Evolutionary conservation across 805 yeast species (phyloP).

Genomic region (Kregervanrija pseudodelftensis): DNA sequence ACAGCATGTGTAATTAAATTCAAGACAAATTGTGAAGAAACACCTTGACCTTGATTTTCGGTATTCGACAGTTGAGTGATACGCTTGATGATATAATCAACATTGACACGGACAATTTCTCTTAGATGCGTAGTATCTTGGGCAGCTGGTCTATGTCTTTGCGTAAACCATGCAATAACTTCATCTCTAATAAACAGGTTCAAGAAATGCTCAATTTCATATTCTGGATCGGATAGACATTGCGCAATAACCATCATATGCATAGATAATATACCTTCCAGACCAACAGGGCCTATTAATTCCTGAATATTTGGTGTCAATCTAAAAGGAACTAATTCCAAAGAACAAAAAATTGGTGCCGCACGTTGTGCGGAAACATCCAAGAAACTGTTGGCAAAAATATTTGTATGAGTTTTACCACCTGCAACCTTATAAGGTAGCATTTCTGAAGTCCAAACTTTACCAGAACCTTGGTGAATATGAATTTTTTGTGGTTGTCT

Average conservation of each 20-base stretch:
- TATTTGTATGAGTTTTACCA: constrained; percentile 34
- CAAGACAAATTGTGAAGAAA: constrained; percentile 81
- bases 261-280: constrained; percentile 87
- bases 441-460: constrained; percentile 93
- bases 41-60: constrained; percentile 51
- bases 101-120: constrained; percentile 83
- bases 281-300: constrained; percentile 86
- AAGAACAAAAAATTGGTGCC: constrained; percentile 81
- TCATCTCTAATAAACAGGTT: constrained; percentile 96
- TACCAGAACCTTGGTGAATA: constrained; percentile 74
- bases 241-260: constrained; percentile 79
- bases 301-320: constrained; percentile 93
- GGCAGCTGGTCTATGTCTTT: constrained; percentile 74
- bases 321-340: constrained; percentile 93
- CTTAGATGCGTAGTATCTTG: constrained; percentile 70
- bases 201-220: constrained; percentile 83
- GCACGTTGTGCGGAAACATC: constrained; percentile 46
- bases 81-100: constrained; percentile 74
- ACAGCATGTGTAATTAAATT: constrained; percentile 93
- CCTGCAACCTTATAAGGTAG: constrained; percentile 76
- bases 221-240: constrained; percentile 85
- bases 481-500: constrained; percentile 93
- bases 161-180: constrained; percentile 88
- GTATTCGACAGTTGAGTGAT: constrained; percentile 63
- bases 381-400: constrained; percentile 36